Evolutionary conservation across 2,329 filamentous ascomycete species (phyloP).

Genomic region (Fusarium hainanense): DNA sequence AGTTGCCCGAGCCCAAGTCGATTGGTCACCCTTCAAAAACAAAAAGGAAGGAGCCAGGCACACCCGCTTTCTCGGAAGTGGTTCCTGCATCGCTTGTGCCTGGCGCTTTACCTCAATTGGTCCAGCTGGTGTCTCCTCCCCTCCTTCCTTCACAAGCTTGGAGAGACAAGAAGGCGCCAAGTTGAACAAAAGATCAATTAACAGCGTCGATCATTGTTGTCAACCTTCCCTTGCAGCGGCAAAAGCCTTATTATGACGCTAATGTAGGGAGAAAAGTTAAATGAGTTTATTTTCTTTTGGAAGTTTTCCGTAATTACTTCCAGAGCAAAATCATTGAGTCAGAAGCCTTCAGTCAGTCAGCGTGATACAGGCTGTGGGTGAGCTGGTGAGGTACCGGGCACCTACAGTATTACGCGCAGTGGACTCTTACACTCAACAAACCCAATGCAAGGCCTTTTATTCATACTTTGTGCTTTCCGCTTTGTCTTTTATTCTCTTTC

Average conservation of each 20-base stretch:
- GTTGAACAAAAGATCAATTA: conserved; percentile 4
- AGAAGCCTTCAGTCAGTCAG: not conserved
- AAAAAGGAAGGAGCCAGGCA: conserved; percentile 18
- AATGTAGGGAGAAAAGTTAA: conserved; percentile 34
- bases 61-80: conserved; percentile 28
- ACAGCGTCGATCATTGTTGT: conserved; percentile 14
- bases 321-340: not conserved
- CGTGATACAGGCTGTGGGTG: not conserved
- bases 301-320: conserved; percentile 12
- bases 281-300: conserved; percentile 22
- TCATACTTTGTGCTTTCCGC: not conserved
- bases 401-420: not conserved
- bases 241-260: conserved; percentile 19
- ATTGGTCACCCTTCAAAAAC: conserved; percentile 5
- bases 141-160: not conserved
- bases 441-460: not conserved
- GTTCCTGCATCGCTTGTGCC: conserved; percentile 45
- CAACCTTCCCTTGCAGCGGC: conserved; percentile 5
- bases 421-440: not conserved
- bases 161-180: conserved; percentile 7
- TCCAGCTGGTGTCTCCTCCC: not conserved
- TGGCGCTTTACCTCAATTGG: conserved; percentile 37
- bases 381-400: not conserved
- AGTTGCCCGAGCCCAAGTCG: not conserved
- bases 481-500: not conserved